A percentile compares a stretch with the other conserved stretches of the same genome.
These are phyloP conservation scores for Trichoderma harzianum DNA, from an alignment of 2,329 filamentous ascomycete species.

Conservation along the genomic window DNA sequence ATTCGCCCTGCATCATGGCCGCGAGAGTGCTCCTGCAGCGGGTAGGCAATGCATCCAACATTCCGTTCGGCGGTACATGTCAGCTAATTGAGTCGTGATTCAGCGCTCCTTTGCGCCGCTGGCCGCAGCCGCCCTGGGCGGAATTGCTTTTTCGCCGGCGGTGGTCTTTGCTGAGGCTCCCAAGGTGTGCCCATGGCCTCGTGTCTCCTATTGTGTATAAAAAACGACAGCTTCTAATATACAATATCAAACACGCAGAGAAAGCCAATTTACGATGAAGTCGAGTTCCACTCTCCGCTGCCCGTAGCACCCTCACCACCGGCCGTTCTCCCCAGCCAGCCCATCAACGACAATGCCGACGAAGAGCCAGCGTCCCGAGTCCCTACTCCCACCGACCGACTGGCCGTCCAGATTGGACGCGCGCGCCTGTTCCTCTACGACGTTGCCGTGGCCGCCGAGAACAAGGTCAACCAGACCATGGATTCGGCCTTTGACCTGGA, in stretches of 20 bases:
- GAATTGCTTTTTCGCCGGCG: constrained; percentile 46
- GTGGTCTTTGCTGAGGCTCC: constrained; percentile 52
- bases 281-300: constrained; percentile 44
- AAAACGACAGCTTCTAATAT: not conserved
- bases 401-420: constrained; percentile 76
- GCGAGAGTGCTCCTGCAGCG: constrained; percentile 57
- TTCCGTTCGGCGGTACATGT: constrained; percentile 17
- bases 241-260: constrained; percentile 29
- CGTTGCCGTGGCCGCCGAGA: constrained; percentile 71
- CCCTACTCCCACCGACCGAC: constrained; percentile 83
- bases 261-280: constrained; percentile 80
- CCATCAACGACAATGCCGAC: constrained; percentile 25
- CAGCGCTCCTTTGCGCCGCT: constrained; percentile 53
- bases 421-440: constrained; percentile 77
- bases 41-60: constrained; percentile 37
- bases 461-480: constrained; percentile 77
- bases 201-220: not conserved
- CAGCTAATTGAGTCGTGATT: constrained; percentile 31
- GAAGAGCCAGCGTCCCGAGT: constrained; percentile 36
- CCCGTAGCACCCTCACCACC: constrained; percentile 30
- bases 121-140: constrained; percentile 49
- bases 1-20: constrained; percentile 55
- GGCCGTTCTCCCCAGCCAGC: constrained; percentile 29
- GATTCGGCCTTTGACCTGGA: constrained; percentile 80
- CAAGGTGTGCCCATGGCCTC: constrained; percentile 27